Base-by-base conservation (phyloP, 352 stramenopile species). In the Hyphochytrium catenoides region DNA sequence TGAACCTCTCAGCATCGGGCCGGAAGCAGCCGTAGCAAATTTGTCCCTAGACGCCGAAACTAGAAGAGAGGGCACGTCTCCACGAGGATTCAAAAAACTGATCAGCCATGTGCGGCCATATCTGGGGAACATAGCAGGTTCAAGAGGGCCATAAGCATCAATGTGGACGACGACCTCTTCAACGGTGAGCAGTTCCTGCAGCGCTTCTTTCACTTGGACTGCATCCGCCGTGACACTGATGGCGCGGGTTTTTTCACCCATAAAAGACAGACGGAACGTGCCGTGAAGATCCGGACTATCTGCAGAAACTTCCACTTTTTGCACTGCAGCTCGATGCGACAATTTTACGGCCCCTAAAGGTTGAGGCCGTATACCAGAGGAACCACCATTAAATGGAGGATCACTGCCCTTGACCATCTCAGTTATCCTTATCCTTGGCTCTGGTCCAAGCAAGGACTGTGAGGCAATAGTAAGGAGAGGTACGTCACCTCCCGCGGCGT, bases 141-240 rank as follows among this genome's bases (percentile, higher is more conserved):
- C n/a, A n/a, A n/a, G n/a, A n/a, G n/a, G n/a, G n/a, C n/a, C n/a
- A n/a, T n/a, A n/a, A n/a, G n/a, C n/a, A n/a, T n/a, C n/a, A n/a
- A n/a, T n/a, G n/a, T n/a, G n/a, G 9, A 86, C 65, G 1, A 36
- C 23, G 0, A 78, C 59, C 3, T 63, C 44, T 2, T 44, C 46
- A 11, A 83, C 42, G 0, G 64, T 68, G 0, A 64, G 71, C 2
- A 84, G 43, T 0, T 60, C 57, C 34, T 84, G 65, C 0, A 86
- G 50, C 6, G 59, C 57, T 0, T 41, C 39, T 11, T 60, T 65
- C 20, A 84, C 40, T 11, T 54, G 47, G 2, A 55, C 37, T 3
- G 51, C 36, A 1, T 51, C 61, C 0, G 65, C 52, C 8, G 43
- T 34, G 1, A 78, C 56, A 3, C 51, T 14, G 28, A 83, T 52